phyloP scores from a whole-genome alignment of 2,329 filamentous ascomycete genomes.

The Boeremia exigua region DNA sequence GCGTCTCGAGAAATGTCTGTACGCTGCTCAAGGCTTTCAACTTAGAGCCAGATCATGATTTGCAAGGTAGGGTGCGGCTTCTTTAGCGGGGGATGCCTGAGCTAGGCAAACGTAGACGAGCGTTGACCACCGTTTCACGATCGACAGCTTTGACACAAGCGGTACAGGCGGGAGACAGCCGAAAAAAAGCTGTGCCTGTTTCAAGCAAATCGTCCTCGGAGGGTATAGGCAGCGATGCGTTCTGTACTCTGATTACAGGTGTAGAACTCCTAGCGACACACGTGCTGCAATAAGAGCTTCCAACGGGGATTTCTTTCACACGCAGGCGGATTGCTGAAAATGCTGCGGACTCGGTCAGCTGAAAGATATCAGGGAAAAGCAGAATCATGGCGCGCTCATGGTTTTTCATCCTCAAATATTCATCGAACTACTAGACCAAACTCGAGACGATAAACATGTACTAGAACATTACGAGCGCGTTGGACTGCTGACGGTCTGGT shows the following conservation, averaged over 20 bases:
- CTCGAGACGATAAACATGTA: too few relatives aligned
- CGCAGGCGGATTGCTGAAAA: too few relatives aligned
- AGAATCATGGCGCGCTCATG: too few relatives aligned
- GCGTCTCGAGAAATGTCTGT: background rate
- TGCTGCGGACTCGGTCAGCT: too few relatives aligned
- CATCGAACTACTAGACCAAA: too few relatives aligned
- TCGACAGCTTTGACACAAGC: conserved; percentile 7
- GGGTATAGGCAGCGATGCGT: background rate
- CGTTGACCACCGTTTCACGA: conserved; percentile 8
- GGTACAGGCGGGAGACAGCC: conserved; percentile 1
- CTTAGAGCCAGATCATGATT: background rate
- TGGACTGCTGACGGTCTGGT: too few relatives aligned
- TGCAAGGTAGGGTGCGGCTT: conserved; percentile 5
- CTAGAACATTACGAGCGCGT: too few relatives aligned
- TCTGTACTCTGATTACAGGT: background rate
- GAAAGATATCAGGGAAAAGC: too few relatives aligned
- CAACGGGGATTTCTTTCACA: too few relatives aligned
- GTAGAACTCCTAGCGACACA: too few relatives aligned
- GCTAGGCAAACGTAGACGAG: background rate
- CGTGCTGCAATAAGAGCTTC: too few relatives aligned
- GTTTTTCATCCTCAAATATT: too few relatives aligned
- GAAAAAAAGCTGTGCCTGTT: background rate
- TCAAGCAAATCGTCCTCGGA: background rate
- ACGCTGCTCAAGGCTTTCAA: background rate
- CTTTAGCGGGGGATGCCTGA: conserved; percentile 5